Conservation (phyloP, 768 basidiomycete genomes). For the Clavulina sp. region DNA sequence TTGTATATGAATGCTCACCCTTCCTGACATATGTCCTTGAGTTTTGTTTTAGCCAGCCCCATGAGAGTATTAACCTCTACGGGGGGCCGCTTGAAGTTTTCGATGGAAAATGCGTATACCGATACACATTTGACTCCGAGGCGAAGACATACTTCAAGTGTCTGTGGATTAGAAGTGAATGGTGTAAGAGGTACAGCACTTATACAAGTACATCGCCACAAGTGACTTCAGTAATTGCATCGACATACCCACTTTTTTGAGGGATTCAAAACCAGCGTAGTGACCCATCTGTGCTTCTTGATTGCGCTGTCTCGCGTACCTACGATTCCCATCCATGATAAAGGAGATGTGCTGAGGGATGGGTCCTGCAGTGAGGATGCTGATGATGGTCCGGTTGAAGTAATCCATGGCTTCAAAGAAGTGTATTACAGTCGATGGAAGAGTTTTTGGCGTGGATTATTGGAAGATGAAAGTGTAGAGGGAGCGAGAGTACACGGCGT, state of each 20-base stretch:
- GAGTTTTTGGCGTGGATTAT: too few relatives aligned
- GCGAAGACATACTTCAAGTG: constrained; percentile 67
- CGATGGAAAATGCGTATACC: constrained; percentile 95
- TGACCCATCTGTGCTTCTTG: constrained; percentile 65
- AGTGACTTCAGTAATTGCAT: neutral
- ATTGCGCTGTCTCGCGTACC: constrained; percentile 51
- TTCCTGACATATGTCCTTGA: constrained; percentile 59
- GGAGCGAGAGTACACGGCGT: too few relatives aligned
- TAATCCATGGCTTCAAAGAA: too few relatives aligned
- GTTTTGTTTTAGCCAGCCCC: constrained; percentile 59
- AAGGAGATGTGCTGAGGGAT: constrained; percentile 84
- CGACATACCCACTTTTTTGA: constrained; percentile 44
- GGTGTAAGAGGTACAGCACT: neutral
- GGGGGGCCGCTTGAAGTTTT: constrained; percentile 80
- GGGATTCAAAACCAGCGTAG: constrained; percentile 59
- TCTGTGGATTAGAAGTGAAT: constrained; percentile 25
- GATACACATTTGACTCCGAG: constrained; percentile 73
- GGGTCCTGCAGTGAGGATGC: constrained; percentile 61
- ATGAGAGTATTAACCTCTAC: constrained; percentile 82
- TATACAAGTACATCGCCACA: too few relatives aligned
- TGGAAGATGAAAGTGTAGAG: too few relatives aligned
- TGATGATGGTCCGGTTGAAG: constrained; percentile 31
- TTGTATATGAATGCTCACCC: constrained; percentile 37
- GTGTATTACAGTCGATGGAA: too few relatives aligned
- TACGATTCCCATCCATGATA: constrained; percentile 93